phyloP scores from a whole-genome alignment of 2,329 filamentous ascomycete species.

The Pseudocercospora ulei region DNA sequence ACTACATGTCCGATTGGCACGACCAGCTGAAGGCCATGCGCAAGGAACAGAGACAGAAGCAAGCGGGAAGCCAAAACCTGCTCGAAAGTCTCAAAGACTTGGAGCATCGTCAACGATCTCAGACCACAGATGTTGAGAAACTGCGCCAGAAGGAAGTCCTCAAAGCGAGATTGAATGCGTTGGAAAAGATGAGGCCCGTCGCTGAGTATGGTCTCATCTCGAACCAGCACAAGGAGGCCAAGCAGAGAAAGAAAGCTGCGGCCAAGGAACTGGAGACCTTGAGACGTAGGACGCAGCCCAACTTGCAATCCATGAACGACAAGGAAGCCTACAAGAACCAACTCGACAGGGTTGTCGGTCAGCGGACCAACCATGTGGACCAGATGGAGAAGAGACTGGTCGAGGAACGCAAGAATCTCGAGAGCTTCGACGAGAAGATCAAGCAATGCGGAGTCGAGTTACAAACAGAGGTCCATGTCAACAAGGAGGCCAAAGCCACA shows the following conservation, averaged over 20 bases:
- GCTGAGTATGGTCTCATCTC: constrained; percentile 54
- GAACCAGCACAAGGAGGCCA: constrained; percentile 45
- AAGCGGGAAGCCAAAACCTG: constrained; percentile 47
- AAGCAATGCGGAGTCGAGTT: constrained; percentile 34
- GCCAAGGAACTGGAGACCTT: constrained; percentile 51
- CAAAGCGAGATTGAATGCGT: constrained; percentile 52
- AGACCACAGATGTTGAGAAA: constrained; percentile 74
- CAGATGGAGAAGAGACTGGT: constrained; percentile 47
- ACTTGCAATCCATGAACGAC: constrained; percentile 55
- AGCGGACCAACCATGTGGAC: constrained; percentile 48
- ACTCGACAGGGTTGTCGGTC: constrained; percentile 48
- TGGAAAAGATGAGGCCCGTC: constrained; percentile 57
- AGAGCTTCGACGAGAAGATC: constrained; percentile 35
- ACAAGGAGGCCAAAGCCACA: constrained; percentile 34
- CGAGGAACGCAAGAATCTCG: constrained; percentile 31
- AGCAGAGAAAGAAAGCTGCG: constrained; percentile 47
- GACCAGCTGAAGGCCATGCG: constrained; percentile 61
- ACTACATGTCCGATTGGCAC: constrained; percentile 72
- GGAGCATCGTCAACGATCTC: constrained; percentile 61
- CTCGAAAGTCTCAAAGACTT: constrained; percentile 56
- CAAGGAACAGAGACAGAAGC: constrained; percentile 53
- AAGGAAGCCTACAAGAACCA: constrained; percentile 59
- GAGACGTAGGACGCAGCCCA: constrained; percentile 55
- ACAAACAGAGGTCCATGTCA: constrained; percentile 37
- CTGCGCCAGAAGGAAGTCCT: constrained; percentile 65